A percentile compares a stretch with the other conserved stretches of the same genome.
These are phyloP conservation scores for Albugo candida DNA, from an alignment of 352 stramenopile genomes.

Conservation along the genomic window DNA sequence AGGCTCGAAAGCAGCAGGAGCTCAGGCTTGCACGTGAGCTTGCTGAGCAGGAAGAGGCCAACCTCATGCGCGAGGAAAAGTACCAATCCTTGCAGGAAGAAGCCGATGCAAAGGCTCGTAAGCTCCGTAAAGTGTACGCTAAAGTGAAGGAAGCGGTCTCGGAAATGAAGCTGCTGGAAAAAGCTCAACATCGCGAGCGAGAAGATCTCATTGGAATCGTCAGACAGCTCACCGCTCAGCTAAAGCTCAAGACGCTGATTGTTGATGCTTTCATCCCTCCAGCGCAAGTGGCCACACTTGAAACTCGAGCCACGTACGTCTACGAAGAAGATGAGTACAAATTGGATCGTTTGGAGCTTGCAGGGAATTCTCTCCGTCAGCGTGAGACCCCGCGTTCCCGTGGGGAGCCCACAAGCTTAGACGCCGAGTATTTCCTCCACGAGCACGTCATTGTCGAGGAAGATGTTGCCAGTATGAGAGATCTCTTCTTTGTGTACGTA, in stretches of 20 bases:
- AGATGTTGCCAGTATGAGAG: conserved; percentile 35
- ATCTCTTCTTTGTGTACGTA: conserved; percentile 73
- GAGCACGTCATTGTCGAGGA: conserved; percentile 19
- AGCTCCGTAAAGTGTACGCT: conserved; percentile 90
- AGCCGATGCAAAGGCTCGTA: conserved; percentile 88
- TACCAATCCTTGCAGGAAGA: conserved; percentile 83
- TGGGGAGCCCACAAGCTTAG: conserved; percentile 23
- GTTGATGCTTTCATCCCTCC: conserved; percentile 83
- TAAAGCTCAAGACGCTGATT: conserved; percentile 92
- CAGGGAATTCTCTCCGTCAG: conserved; percentile 42
- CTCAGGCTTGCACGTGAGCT: conserved; percentile 78
- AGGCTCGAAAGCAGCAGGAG: conserved; percentile 78
- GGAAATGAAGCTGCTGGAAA: conserved; percentile 89
- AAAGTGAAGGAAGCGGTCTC: conserved; percentile 79
- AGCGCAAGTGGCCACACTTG: conserved; percentile 29
- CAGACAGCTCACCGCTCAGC: conserved; percentile 84
- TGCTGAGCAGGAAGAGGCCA: conserved; percentile 85
- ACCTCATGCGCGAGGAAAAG: conserved; percentile 84
- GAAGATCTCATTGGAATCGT: conserved; percentile 92
- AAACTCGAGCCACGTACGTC: conserved; percentile 33
- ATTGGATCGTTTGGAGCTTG: conserved; percentile 49
- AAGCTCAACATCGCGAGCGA: conserved; percentile 81
- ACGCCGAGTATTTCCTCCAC: conserved; percentile 7
- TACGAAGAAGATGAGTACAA: conserved; percentile 64
- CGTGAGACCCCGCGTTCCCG: conserved; percentile 45